phyloP scores from a whole-genome alignment of 139 green algal species.

The Tetradesmus obliquus region DNA sequence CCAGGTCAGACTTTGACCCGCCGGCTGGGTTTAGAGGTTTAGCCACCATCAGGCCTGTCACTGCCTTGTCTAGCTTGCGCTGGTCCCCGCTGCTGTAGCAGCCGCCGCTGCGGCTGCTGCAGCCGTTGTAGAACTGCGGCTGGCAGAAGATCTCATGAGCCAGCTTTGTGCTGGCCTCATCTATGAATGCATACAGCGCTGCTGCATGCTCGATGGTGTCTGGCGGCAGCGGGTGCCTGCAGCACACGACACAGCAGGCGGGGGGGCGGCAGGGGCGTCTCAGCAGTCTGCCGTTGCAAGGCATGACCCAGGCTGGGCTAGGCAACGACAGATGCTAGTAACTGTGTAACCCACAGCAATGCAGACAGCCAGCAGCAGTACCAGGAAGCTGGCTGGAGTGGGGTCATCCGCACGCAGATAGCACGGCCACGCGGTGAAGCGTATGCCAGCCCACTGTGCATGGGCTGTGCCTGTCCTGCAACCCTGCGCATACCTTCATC shows the following conservation, averaged over 20 bases:
- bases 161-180: neutral
- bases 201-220: conserved; percentile 21
- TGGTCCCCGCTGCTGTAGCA: neutral
- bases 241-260: neutral
- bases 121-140: neutral
- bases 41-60: neutral
- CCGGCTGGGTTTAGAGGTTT: neutral
- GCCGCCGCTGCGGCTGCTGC: neutral
- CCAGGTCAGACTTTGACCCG: neutral
- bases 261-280: no score
- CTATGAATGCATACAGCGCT: neutral
- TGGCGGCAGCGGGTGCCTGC: conserved; percentile 19
- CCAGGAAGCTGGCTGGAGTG: no score
- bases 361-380: no score
- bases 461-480: no score
- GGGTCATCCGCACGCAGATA: no score
- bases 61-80: neutral
- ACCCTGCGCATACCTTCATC: no score
- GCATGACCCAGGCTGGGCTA: no score
- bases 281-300: no score
- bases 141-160: neutral
- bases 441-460: no score
- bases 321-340: no score
- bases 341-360: no score
- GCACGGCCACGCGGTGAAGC: no score